Conservation (phyloP, 2,329 filamentous ascomycete species). For the Penicillium sp. region DNA sequence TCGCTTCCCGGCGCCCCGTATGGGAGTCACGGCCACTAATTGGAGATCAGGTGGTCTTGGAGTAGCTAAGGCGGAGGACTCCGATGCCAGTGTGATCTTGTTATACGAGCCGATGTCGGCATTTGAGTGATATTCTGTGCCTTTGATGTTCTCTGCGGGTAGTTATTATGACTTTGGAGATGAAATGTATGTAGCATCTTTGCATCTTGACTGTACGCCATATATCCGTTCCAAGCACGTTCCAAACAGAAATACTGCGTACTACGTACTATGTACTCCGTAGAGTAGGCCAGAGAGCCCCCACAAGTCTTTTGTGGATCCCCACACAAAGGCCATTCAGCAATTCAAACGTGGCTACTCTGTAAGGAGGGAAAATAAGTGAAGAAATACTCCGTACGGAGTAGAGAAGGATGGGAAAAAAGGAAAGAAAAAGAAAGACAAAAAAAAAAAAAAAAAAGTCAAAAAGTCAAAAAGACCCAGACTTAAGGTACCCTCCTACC, state of each 20-base stretch:
- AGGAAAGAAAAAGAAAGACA: constrained; percentile 8
- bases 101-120: neutral
- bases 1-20: neutral
- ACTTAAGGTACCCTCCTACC: too few species aligned
- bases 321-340: constrained; percentile 13
- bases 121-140: neutral
- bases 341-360: constrained; percentile 16
- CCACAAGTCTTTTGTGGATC: neutral
- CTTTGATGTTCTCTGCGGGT: neutral
- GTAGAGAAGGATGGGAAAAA: constrained; percentile 9
- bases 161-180: neutral
- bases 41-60: neutral
- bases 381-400: constrained; percentile 10
- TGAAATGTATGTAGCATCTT: too few species aligned
- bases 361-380: constrained; percentile 13
- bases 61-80: neutral
- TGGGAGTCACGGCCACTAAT: neutral
- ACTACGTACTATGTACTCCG: too few species aligned
- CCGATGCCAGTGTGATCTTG: neutral
- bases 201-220: too few species aligned
- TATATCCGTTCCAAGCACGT: too few species aligned
- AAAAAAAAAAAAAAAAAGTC: constrained; percentile 15
- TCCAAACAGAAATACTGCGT: too few species aligned
- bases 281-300: too few species aligned
- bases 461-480: constrained; percentile 8